Evolutionary conservation across 208 protist species (phyloP), one percentile per base, ranked within the genome.

Genomic region (Leishmania guyanensis): DNA sequence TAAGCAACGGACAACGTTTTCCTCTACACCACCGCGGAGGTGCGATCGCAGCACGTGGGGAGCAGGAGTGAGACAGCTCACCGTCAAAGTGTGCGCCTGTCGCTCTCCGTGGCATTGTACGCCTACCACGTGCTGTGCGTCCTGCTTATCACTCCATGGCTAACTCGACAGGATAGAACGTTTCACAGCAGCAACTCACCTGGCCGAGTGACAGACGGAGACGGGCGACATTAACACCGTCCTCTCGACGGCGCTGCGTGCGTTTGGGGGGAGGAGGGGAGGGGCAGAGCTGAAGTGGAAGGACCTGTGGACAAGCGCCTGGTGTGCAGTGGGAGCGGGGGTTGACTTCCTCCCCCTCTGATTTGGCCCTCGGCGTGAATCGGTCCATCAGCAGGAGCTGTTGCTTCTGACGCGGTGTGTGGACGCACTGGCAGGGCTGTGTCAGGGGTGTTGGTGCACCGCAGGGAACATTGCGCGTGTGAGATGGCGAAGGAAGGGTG

Each of bases 21-120:
- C 58, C 58, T 29, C 58, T 20, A 56, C 58, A 64, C n/a, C n/a
- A 64, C 58, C 58, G n/a, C n/a, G 58, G 65, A 22, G 65, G 12
- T 70, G 43, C 62, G 36, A 16, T 43, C 43, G n/a, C 9, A 46
- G 43, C 43, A 46, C 43, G 43, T 46, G 43, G 4, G 43, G 43
- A 46, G 4, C 43, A 46, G 43, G 43, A 46, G 43, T 46, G 53
- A 12, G 36, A 54, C 73, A 77, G 26, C 29, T 9, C 20, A 64
- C 51, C 26, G 16, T 3, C 22, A 20, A 56, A 53, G 64, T 26
- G n/a, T 26, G 1, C 70, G 70, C 10, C 48, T 14, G 39, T 71
- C 70, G n/a, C 69, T 82, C 22, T 82, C 70, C 22, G 56, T 62
- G 14, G 50, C 39, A 3, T 36, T 82, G 69, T 77, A 53, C 58